These are phyloP conservation scores for Nakazawaea holstii DNA, from an alignment of 805 yeast species.

Conservation along the genomic window DNA sequence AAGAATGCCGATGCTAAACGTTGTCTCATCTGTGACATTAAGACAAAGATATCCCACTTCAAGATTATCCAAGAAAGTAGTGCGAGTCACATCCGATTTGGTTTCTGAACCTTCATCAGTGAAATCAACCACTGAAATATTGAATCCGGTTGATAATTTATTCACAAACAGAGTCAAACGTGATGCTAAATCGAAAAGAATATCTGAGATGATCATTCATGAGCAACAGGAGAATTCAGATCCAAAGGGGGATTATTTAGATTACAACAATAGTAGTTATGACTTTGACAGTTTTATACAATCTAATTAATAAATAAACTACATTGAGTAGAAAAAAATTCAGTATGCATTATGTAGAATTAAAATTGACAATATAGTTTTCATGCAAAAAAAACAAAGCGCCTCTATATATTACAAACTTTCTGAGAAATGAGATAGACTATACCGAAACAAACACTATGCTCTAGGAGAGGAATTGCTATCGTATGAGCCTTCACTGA, in stretches of 20 bases:
- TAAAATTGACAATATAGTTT: too few relatives aligned
- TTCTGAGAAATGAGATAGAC: background rate
- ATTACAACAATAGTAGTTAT: background rate
- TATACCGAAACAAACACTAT: background rate
- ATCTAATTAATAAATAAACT: background rate
- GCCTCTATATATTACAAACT: background rate
- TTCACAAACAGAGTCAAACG: background rate
- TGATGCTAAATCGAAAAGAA: background rate
- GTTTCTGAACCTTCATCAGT: conserved; percentile 1
- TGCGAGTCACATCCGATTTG: background rate
- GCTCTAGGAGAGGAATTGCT: conserved; percentile 10
- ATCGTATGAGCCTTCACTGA: conserved; percentile 23
- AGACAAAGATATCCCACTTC: background rate
- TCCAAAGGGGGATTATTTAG: background rate
- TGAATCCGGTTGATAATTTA: conserved; percentile 1
- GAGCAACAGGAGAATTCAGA: background rate
- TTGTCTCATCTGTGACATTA: background rate
- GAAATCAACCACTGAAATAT: background rate
- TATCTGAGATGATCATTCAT: background rate
- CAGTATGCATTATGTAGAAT: too few relatives aligned
- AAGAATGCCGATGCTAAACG: background rate
- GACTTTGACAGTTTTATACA: background rate
- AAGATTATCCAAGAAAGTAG: background rate
- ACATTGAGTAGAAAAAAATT: too few relatives aligned
- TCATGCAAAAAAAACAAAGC: background rate